Evolutionary conservation across 345 rosid species (phyloP).

Genomic region (Lepidium sativum): DNA sequence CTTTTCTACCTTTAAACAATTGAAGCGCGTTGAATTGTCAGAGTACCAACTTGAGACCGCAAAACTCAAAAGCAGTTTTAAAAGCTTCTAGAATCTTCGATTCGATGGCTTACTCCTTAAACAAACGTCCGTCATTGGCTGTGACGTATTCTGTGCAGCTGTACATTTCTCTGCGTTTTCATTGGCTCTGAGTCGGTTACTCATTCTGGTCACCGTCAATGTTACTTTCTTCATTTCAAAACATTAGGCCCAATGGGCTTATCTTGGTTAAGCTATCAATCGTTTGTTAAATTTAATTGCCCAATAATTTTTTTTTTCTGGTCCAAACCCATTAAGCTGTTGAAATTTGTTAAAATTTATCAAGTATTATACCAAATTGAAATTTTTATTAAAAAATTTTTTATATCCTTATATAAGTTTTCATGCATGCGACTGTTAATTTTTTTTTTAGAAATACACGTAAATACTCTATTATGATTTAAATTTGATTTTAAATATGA

Average conservation of each 20-base stretch:
- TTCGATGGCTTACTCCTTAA: not conserved
- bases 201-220: not conserved
- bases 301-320: too few relatives aligned
- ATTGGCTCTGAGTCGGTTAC: not conserved
- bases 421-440: too few relatives aligned
- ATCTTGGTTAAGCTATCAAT: not conserved
- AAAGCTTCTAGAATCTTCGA: constrained; percentile 13
- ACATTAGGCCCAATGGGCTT: not conserved
- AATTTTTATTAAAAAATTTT: too few relatives aligned
- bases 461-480: too few relatives aligned
- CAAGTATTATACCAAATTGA: too few relatives aligned
- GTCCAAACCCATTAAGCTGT: too few relatives aligned
- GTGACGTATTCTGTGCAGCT: not conserved
- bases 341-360: too few relatives aligned
- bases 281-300: too few relatives aligned
- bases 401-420: too few relatives aligned
- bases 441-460: too few relatives aligned
- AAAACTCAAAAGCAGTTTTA: not conserved
- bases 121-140: constrained; percentile 3
- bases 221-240: not conserved
- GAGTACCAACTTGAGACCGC: not conserved
- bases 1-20: not conserved
- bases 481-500: too few relatives aligned
- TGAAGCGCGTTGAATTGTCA: not conserved
- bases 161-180: not conserved